Percentiles rank a stretch among this genome's conserved stretches.
Evolutionary conservation across 2,329 filamentous ascomycete genomes (phyloP).

Genomic region (Aaosphaeria arxii): DNA sequence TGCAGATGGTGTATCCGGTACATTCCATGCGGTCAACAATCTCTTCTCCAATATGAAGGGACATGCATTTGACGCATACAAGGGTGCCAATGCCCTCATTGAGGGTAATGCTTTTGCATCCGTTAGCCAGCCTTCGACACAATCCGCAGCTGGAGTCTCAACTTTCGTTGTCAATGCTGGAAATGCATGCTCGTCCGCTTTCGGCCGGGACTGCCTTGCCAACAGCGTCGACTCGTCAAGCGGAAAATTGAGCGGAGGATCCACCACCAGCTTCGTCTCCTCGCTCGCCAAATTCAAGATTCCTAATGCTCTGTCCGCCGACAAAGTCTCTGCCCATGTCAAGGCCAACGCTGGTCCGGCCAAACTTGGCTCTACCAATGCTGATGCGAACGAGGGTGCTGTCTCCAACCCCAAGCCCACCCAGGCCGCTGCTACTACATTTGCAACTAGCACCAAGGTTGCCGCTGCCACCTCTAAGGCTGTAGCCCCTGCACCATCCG

Average conservation of each 20-base stretch:
- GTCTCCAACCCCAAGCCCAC: not conserved
- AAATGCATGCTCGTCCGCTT: conserved; percentile 11
- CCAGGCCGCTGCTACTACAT: not conserved
- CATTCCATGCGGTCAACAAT: conserved; percentile 25
- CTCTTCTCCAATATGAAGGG: conserved; percentile 40
- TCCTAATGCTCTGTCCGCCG: conserved; percentile 10
- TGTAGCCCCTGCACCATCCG: not conserved
- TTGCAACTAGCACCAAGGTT: not conserved
- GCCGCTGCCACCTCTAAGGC: not conserved
- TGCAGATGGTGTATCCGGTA: conserved; percentile 22
- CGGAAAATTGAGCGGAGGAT: conserved; percentile 13
- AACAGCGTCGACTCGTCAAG: conserved; percentile 18
- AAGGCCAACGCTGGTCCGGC: conserved; percentile 18
- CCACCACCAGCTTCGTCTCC: conserved; percentile 11
- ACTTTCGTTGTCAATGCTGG: conserved; percentile 28
- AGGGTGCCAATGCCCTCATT: conserved; percentile 21
- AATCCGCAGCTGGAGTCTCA: conserved; percentile 19
- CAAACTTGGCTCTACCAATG: conserved; percentile 9
- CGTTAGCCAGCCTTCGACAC: conserved; percentile 40
- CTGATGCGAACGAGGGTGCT: not conserved
- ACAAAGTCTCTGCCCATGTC: conserved; percentile 17
- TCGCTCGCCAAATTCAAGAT: conserved; percentile 8
- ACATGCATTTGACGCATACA: conserved; percentile 42
- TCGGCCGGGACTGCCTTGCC: conserved; percentile 15
- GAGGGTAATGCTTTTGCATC: conserved; percentile 48